These are phyloP conservation scores for Collybiopsis confluens DNA, from an alignment of 768 basidiomycete species.

Conservation along the genomic window DNA sequence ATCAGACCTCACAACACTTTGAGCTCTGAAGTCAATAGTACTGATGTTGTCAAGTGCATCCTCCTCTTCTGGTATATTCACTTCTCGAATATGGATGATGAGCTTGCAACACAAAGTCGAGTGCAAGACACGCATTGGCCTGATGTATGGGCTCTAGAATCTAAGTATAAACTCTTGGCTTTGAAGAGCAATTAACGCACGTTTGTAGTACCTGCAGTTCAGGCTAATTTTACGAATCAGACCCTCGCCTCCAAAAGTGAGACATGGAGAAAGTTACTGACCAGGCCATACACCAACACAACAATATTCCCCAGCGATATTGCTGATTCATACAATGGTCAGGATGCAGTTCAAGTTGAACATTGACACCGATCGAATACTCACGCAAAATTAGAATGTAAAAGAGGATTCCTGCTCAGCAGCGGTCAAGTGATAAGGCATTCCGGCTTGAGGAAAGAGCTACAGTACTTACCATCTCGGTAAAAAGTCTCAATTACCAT, in stretches of 20 bases:
- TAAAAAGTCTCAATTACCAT: background rate
- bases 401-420: background rate
- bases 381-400: background rate
- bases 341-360: no score
- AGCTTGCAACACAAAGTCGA: background rate
- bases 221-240: no score
- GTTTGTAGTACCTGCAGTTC: background rate
- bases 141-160: background rate
- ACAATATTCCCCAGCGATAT: background rate
- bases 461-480: background rate
- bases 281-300: background rate
- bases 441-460: no score
- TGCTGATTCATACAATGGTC: no score
- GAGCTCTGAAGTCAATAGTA: no score
- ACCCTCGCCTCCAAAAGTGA: no score
- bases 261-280: background rate
- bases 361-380: no score
- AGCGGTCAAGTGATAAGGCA: no score
- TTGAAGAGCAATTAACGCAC: background rate
- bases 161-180: background rate
- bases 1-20: no score
- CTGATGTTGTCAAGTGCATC: no score
- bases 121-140: constrained; percentile 1
- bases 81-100: background rate
- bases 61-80: background rate